phyloP scores from a whole-genome alignment of 139 green algal genomes.

The Haematococcus sp. region DNA sequence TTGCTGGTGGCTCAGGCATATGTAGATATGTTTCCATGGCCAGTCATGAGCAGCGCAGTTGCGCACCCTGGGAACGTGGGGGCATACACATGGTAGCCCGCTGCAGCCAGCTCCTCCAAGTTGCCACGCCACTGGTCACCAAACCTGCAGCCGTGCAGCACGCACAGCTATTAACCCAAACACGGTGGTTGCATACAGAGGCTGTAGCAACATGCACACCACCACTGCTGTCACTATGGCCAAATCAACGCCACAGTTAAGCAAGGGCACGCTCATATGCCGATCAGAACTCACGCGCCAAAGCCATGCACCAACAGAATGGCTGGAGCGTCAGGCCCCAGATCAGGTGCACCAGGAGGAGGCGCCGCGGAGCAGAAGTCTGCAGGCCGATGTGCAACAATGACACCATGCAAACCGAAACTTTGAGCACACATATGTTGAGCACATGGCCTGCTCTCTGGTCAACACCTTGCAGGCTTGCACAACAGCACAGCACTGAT shows the following conservation, averaged over 20 bases:
- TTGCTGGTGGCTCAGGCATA: too few relatives aligned
- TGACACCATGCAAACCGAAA: background rate
- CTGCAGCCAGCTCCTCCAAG: conserved; percentile 52
- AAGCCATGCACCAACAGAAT: conserved; percentile 95
- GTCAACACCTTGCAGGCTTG: background rate
- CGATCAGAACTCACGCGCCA: conserved; percentile 59
- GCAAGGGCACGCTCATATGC: too few relatives aligned
- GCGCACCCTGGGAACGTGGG: conserved; percentile 73
- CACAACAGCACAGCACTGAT: background rate
- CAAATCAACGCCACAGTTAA: too few relatives aligned
- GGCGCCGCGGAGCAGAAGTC: conserved; percentile 64
- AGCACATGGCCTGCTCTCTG: too few relatives aligned
- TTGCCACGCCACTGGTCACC: conserved; percentile 88
- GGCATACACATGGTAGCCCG: conserved; percentile 78
- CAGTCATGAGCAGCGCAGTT: too few relatives aligned
- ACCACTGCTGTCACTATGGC: too few relatives aligned
- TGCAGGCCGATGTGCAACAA: background rate
- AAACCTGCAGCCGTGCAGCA: conserved; percentile 62
- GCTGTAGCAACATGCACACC: too few relatives aligned
- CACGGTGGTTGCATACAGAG: conserved; percentile 91
- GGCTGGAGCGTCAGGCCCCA: conserved; percentile 41
- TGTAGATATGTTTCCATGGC: too few relatives aligned
- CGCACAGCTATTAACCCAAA: too few relatives aligned
- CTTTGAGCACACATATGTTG: background rate
- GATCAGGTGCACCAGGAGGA: background rate